Base-by-base conservation (phyloP, 2,329 filamentous ascomycete species). In the Trichoderma sp. region DNA sequence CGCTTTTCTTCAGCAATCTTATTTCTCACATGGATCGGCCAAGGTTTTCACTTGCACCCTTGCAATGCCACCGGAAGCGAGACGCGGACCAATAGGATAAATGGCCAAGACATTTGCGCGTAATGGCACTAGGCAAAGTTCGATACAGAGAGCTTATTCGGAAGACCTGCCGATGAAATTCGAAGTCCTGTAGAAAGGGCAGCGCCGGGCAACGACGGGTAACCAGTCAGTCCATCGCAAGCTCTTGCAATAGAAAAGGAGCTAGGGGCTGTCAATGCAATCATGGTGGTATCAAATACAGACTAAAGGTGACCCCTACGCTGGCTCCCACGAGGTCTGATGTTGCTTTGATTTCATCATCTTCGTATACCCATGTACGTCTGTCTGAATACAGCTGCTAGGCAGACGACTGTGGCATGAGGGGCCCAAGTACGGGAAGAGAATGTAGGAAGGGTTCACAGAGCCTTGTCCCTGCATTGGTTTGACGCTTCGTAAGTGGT, bases 381-480 rank as follows among this genome's bases (percentile, higher is more conserved):
- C 40, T 10, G 40, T 43, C 40, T 10, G 40, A n/a, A n/a, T 10
- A 6, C 7, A 43, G 40, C 40, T 19, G 19, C 19, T n/a, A n/a
- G 16, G 40, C 40, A 43, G 40, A 8, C 40, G 16, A 43, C 40
- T n/a, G 40, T 43, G 19, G 40, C 19, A 43, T 43, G 40, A 43
- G 16, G 8, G 40, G 6, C 16, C 40, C 40, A 43, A 43, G 40
- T 43, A 43, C 19, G 40, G n/a, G 19, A 40, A 5, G 37, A 40
- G 16, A 43, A 43, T 10, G 40, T 43, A 43, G 40, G 40, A 43
- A 43, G 40, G 40, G 27, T 47, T 49, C 27, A 1, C 40, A 49
- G n/a, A 49, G 59, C 16, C 40, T 47, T 61, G 27, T 43, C 59
- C 59, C 35, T 61, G 59, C 59, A 61, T 61, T 43, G 37, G 13